phyloP scores from a whole-genome alignment of 2,329 filamentous ascomycete species.

The Decorospora gaudefroyi region DNA sequence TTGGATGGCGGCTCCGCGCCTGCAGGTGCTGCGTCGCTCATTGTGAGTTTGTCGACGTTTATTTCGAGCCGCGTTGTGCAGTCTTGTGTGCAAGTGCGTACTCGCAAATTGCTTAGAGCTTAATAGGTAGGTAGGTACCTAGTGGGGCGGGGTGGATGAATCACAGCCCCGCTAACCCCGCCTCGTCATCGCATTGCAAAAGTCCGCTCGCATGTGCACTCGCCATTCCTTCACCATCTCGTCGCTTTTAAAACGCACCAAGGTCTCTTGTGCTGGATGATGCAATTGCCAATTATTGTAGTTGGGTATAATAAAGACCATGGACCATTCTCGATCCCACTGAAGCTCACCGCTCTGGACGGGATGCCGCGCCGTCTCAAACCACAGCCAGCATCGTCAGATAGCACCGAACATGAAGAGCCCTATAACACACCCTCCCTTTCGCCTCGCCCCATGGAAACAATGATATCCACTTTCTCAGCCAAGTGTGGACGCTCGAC shows the following conservation, averaged over 20 bases:
- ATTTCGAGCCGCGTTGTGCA: constrained; percentile 5
- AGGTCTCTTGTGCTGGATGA: not conserved
- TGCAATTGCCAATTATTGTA: constrained; percentile 9
- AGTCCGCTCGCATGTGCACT: not conserved
- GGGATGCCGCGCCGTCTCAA: no score
- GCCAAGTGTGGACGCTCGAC: constrained; percentile 25
- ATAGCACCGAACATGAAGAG: no score
- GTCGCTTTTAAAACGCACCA: not conserved
- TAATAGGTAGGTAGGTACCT: no score
- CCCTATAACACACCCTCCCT: not conserved
- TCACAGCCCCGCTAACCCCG: constrained; percentile 23
- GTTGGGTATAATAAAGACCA: constrained; percentile 14
- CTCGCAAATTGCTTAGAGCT: constrained; percentile 13
- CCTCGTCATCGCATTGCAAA: constrained; percentile 20
- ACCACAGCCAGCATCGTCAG: no score
- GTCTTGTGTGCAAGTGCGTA: constrained; percentile 1
- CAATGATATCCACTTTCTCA: no score
- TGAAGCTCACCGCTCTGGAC: not conserved
- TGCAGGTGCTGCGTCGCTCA: constrained; percentile 40
- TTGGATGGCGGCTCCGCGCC: constrained; percentile 44
- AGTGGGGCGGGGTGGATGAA: constrained; percentile 23
- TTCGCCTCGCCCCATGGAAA: not conserved
- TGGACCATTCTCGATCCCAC: constrained; percentile 3
- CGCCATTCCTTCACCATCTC: not conserved
- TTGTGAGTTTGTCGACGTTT: constrained; percentile 20